Percentiles rank a stretch among this genome's conserved stretches.
Conservation (phyloP, 2,329 filamentous ascomycete species). For the Annulohypoxylon truncatum region DNA sequence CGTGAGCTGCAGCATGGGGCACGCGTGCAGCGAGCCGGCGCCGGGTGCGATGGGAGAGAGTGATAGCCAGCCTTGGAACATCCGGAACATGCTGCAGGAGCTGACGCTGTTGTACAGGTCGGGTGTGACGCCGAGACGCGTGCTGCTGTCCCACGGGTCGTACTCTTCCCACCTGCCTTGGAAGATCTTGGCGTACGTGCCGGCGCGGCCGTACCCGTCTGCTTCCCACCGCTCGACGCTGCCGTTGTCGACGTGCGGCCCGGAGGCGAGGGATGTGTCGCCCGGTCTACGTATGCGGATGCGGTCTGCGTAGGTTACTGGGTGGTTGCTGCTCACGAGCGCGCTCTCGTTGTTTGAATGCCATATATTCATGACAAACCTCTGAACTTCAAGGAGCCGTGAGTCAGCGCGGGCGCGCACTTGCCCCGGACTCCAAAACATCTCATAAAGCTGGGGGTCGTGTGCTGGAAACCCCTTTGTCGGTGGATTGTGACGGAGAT, state of each 20-base stretch:
- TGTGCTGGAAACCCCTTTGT: constrained; percentile 71
- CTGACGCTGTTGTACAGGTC: constrained; percentile 87
- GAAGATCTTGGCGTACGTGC: constrained; percentile 79
- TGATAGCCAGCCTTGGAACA: constrained; percentile 91
- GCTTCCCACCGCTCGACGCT: constrained; percentile 82
- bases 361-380: constrained; percentile 73
- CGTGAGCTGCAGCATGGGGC: constrained; percentile 78
- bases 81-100: constrained; percentile 84
- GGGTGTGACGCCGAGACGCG: constrained; percentile 73
- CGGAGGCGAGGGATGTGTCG: constrained; percentile 74
- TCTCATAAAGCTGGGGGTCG: constrained; percentile 75
- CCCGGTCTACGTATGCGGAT: constrained; percentile 77
- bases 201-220: constrained; percentile 72
- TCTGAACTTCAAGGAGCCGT: constrained; percentile 70
- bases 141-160: constrained; percentile 82
- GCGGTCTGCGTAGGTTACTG: constrained; percentile 76
- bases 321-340: constrained; percentile 63
- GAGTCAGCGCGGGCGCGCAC: constrained; percentile 74
- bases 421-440: constrained; percentile 79
- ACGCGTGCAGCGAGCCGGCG: constrained; percentile 83
- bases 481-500: constrained; percentile 70
- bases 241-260: constrained; percentile 79
- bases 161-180: constrained; percentile 83
- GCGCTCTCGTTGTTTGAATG: constrained; percentile 60
- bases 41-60: constrained; percentile 77